Evolutionary conservation across 2,329 filamentous ascomycete genomes (phyloP).

Genomic region (Xylariales sp.): DNA sequence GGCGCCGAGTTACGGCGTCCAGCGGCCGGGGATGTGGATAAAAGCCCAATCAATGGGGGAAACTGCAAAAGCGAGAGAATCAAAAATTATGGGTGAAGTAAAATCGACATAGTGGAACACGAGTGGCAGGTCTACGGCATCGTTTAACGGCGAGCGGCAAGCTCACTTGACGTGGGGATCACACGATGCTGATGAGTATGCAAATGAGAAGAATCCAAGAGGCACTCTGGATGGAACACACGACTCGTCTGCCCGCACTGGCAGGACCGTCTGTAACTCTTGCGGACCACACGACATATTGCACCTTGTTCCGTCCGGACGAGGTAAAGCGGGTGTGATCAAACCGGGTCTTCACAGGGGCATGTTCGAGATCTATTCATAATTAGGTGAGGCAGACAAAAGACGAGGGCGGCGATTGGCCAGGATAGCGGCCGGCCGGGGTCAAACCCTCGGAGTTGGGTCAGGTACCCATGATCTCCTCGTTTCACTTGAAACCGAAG

Average conservation of each 20-base stretch:
- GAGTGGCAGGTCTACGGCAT: conserved; percentile 2
- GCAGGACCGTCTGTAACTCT: too few relatives aligned
- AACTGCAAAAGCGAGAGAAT: too few relatives aligned
- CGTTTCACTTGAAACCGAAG: conserved; percentile 7
- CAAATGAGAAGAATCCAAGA: too few relatives aligned
- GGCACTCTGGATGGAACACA: too few relatives aligned
- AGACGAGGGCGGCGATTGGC: conserved; percentile 3
- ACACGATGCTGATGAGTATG: too few relatives aligned
- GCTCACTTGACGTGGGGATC: too few relatives aligned
- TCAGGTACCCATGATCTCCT: not conserved
- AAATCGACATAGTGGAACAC: conserved; percentile 18
- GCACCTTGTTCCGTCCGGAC: too few relatives aligned
- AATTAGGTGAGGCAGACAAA: conserved; percentile 3
- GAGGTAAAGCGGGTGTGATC: too few relatives aligned
- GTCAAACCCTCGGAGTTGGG: not conserved
- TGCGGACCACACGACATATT: too few relatives aligned
- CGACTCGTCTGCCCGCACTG: too few relatives aligned
- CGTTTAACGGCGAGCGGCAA: too few relatives aligned
- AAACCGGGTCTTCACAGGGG: conserved; percentile 6
- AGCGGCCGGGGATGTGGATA: conserved; percentile 18
- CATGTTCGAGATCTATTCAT: conserved; percentile 7
- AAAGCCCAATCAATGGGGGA: conserved; percentile 44
- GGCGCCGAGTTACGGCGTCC: conserved; percentile 16
- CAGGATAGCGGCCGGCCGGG: conserved; percentile 3
- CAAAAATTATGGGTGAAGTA: conserved; percentile 26